Percentiles rank a stretch among this genome's conserved stretches.
These are phyloP conservation scores for Euphorbia pulcherrima DNA, from an alignment of 345 rosid genomes.

Conservation along the genomic window DNA sequence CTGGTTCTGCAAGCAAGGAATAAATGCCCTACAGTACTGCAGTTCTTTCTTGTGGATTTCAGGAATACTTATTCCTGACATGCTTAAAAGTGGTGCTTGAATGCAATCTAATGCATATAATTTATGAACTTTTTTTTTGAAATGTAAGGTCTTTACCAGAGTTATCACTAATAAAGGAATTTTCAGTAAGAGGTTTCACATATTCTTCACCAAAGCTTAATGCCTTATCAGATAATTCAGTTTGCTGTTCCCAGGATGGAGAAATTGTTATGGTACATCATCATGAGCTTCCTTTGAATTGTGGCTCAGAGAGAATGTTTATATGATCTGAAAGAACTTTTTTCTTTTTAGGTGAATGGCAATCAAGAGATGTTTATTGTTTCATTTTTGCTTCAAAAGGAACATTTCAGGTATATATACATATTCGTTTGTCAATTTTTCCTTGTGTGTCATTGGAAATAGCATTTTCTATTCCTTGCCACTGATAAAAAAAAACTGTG, in stretches of 20 bases:
- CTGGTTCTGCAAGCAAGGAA: neutral
- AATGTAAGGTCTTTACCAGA: conserved; percentile 71
- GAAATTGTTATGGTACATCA: conserved; percentile 60
- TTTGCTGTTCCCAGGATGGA: conserved; percentile 68
- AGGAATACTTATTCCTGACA: neutral
- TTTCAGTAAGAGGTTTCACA: conserved; percentile 55
- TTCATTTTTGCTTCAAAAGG: conserved; percentile 57
- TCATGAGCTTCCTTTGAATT: conserved; percentile 8
- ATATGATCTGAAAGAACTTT: neutral
- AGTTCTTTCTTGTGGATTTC: neutral
- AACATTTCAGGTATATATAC: conserved; percentile 44
- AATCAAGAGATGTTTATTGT: conserved; percentile 60
- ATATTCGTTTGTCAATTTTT: neutral
- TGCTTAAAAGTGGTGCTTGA: neutral
- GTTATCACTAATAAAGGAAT: conserved; percentile 59
- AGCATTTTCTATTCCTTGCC: neutral
- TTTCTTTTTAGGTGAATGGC: conserved; percentile 55
- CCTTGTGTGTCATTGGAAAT: neutral
- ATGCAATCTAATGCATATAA: neutral
- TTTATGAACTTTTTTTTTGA: conserved; percentile 8
- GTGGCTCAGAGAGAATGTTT: conserved; percentile 4
- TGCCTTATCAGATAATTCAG: conserved; percentile 40
- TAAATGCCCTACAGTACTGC: neutral
- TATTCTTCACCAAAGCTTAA: conserved; percentile 44
- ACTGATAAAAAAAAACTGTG: neutral